These are phyloP conservation scores for Metarhizium sp. DNA, from an alignment of 2,329 filamentous ascomycete species.

Conservation along the genomic window DNA sequence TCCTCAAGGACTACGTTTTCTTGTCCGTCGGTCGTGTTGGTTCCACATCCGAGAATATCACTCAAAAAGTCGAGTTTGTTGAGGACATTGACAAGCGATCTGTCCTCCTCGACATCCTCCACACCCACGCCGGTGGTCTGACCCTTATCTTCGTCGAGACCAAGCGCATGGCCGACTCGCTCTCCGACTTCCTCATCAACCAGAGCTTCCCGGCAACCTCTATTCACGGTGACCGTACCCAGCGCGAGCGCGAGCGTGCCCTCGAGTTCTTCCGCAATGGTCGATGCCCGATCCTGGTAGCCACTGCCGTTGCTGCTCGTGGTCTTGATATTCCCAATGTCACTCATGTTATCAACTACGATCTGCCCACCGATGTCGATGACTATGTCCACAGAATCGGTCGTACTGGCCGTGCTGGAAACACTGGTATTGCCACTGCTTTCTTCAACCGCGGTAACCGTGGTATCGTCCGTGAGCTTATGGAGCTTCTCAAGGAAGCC, in stretches of 20 bases:
- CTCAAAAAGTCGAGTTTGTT: slow-evolving; percentile 96
- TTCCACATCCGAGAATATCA: slow-evolving; percentile 99
- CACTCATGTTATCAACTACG: slow-evolving; percentile 97
- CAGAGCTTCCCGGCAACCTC: slow-evolving; percentile 97
- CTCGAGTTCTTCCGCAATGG: slow-evolving; percentile 95
- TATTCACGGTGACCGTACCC: slow-evolving; percentile 96
- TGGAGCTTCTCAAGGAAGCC: slow-evolving; percentile 97
- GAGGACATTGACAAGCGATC: slow-evolving; percentile 97
- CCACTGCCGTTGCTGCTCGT: slow-evolving; percentile 88
- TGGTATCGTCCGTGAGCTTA: slow-evolving; percentile 89
- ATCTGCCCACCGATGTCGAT: slow-evolving; percentile 96
- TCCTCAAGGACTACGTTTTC: slow-evolving; percentile 99
- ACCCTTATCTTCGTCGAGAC: slow-evolving; percentile 99
- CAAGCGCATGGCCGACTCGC: slow-evolving; percentile 97
- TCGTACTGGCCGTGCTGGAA: slow-evolving; percentile 98
- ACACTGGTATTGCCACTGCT: slow-evolving; percentile 94
- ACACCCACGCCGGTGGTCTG: slow-evolving; percentile 81
- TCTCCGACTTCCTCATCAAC: slow-evolving; percentile 98
- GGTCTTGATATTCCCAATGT: slow-evolving; percentile 94
- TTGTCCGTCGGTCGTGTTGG: slow-evolving; percentile 96
- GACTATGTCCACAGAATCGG: slow-evolving; percentile 99
- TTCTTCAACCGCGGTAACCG: slow-evolving; percentile 99
- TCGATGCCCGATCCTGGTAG: slow-evolving; percentile 91
- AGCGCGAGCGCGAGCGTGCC: slow-evolving; percentile 96
- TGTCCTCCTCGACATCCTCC: slow-evolving; percentile 91